These are phyloP conservation scores for Hydnum rufescens DNA, from an alignment of 768 basidiomycete genomes.

Conservation along the genomic window DNA sequence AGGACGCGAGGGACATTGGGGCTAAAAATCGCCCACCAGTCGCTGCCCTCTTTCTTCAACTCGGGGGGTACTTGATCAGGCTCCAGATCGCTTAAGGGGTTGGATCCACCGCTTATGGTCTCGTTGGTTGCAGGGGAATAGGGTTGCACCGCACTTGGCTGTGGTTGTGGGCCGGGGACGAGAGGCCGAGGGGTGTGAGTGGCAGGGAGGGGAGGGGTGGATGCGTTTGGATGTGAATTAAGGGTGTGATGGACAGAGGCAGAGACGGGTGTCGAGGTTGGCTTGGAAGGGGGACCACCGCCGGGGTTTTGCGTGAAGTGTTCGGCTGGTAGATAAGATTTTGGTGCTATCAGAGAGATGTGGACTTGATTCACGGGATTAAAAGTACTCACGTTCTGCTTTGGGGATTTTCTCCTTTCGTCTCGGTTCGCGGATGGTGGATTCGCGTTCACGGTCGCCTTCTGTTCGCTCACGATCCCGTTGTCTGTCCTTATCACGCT, in stretches of 20 bases:
- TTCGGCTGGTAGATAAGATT: too few relatives aligned
- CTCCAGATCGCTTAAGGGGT: conserved; percentile 10
- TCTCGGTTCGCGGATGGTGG: not conserved
- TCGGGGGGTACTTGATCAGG: conserved; percentile 10
- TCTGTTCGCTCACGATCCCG: conserved; percentile 1
- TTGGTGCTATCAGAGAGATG: too few relatives aligned
- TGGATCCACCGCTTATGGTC: conserved; percentile 1
- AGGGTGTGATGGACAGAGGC: too few relatives aligned
- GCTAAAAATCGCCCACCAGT: conserved; percentile 28
- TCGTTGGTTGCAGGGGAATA: conserved; percentile 2
- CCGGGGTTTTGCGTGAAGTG: too few relatives aligned
- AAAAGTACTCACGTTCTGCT: not conserved
- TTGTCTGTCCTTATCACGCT: conserved; percentile 9
- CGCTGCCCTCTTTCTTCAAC: conserved; percentile 22
- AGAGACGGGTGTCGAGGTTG: too few relatives aligned
- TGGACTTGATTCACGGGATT: not conserved
- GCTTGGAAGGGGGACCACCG: too few relatives aligned
- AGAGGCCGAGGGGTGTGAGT: conserved; percentile 3
- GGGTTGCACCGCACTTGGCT: not conserved
- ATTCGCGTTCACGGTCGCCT: not conserved
- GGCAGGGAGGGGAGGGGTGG: conserved; percentile 2
- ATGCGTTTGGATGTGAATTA: too few relatives aligned
- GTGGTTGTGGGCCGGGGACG: not conserved
- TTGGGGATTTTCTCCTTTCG: conserved; percentile 1
- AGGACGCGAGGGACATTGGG: conserved; percentile 22